Conservation (phyloP, 352 stramenopile species). For the Phytophthora fragariaefolia region DNA sequence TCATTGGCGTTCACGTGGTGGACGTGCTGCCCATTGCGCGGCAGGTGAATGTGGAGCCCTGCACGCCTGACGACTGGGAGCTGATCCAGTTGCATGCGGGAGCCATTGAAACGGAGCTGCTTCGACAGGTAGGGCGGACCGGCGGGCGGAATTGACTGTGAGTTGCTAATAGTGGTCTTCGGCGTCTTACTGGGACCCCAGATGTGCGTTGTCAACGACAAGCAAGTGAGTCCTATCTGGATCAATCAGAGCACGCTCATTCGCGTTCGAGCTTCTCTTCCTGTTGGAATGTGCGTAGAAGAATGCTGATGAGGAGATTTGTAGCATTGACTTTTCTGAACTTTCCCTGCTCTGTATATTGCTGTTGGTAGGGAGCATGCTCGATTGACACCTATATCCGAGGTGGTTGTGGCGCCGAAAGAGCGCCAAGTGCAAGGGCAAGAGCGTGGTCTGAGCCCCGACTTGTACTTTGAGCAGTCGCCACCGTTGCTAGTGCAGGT, state of each 20-base stretch:
- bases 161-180: slow-evolving; percentile 3
- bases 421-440: slow-evolving; percentile 45
- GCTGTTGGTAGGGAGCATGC: slow-evolving; percentile 76
- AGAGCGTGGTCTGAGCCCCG: slow-evolving; percentile 42
- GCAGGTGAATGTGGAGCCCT: slow-evolving; percentile 86
- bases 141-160: not conserved
- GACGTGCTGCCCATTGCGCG: slow-evolving; percentile 69
- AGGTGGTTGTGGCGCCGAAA: slow-evolving; percentile 83
- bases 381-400: slow-evolving; percentile 68
- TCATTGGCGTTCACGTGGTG: slow-evolving; percentile 79
- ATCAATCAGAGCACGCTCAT: slow-evolving; percentile 84
- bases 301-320: not conserved
- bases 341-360: not conserved
- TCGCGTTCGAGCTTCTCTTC: slow-evolving; percentile 62
- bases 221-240: slow-evolving; percentile 85
- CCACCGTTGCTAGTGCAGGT: slow-evolving; percentile 59
- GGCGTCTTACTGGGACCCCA: slow-evolving; percentile 20
- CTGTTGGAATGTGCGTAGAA: slow-evolving; percentile 65
- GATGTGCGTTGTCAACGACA: slow-evolving; percentile 90
- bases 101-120: slow-evolving; percentile 80
- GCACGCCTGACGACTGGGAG: slow-evolving; percentile 90
- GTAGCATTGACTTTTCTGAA: not conserved
- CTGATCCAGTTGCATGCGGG: slow-evolving; percentile 89
- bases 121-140: slow-evolving; percentile 71
- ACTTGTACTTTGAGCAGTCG: slow-evolving; percentile 73